Evolutionary conservation across 176 grass and related monocot genomes (phyloP).

Genomic region (Tillandsia leiboldiana): DNA sequence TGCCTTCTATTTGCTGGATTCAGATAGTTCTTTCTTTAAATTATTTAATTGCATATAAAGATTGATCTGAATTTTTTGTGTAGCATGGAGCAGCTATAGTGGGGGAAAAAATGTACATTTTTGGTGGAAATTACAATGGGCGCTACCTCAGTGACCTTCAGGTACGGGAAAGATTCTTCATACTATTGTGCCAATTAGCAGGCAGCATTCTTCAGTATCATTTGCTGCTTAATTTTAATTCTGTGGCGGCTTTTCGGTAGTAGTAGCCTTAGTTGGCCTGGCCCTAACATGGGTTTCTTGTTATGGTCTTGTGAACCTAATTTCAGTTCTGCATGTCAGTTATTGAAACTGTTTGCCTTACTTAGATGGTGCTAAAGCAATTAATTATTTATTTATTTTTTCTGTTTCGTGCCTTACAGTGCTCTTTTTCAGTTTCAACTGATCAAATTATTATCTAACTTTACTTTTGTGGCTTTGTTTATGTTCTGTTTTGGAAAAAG

Average conservation of each 20-base stretch:
- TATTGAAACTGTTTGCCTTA: not conserved
- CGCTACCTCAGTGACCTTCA: slow-evolving; percentile 99
- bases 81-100: slow-evolving; percentile 90
- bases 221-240: too few relatives aligned
- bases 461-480: not conserved
- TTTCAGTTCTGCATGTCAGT: slow-evolving; percentile 1
- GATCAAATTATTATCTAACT: not conserved
- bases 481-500: slow-evolving; percentile 26
- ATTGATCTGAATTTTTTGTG: slow-evolving; percentile 24
- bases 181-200: not conserved
- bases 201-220: too few relatives aligned
- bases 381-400: not conserved
- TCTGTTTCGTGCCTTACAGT: not conserved
- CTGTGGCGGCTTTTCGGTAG: not conserved
- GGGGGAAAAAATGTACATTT: slow-evolving; percentile 92
- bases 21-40: slow-evolving; percentile 1
- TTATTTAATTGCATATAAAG: slow-evolving; percentile 21
- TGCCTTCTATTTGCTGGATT: slow-evolving; percentile 10
- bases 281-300: not conserved
- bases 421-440: not conserved
- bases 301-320: slow-evolving; percentile 15
- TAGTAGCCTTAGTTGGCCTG: not conserved
- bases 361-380: not conserved
- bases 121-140: slow-evolving; percentile 96
- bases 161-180: slow-evolving; percentile 22